Percentiles rank a stretch among this genome's conserved stretches.
phyloP scores from a whole-genome alignment of 495 filamentous ascomycete species.

The Daldinia bambusicola region DNA sequence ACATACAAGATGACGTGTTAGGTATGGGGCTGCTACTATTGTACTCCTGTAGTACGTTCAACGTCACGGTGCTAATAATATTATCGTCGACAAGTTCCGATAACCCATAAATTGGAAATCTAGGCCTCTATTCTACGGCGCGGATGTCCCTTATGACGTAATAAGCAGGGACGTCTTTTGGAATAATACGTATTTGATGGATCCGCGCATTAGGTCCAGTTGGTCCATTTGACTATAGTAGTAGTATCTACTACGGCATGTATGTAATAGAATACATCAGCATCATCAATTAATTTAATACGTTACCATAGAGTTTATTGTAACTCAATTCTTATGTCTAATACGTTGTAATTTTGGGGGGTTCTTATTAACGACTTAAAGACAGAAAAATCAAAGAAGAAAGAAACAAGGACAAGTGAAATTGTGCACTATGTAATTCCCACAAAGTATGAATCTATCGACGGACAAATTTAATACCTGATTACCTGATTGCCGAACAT shows the following conservation, averaged over 20 bases:
- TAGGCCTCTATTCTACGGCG: neutral
- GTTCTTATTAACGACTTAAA: too few relatives aligned
- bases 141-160: conserved; percentile 32
- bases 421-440: neutral
- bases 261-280: neutral
- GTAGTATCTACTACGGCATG: too few relatives aligned
- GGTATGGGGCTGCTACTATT: conserved; percentile 16
- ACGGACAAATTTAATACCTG: conserved; percentile 6
- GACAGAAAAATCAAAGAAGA: too few relatives aligned
- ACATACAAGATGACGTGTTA: neutral
- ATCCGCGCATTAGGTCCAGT: conserved; percentile 26
- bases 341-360: neutral
- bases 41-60: conserved; percentile 14
- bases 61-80: neutral
- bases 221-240: conserved; percentile 25
- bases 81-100: conserved; percentile 11
- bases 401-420: neutral
- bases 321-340: neutral
- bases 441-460: neutral
- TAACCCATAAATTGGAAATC: conserved; percentile 29
- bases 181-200: neutral
- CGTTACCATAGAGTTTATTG: neutral
- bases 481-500: conserved; percentile 14
- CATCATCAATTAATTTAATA: neutral
- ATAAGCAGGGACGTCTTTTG: conserved; percentile 21